Evolutionary conservation across 148 eudicot genomes (phyloP).

Genomic region (Amaranthus palmeri): DNA sequence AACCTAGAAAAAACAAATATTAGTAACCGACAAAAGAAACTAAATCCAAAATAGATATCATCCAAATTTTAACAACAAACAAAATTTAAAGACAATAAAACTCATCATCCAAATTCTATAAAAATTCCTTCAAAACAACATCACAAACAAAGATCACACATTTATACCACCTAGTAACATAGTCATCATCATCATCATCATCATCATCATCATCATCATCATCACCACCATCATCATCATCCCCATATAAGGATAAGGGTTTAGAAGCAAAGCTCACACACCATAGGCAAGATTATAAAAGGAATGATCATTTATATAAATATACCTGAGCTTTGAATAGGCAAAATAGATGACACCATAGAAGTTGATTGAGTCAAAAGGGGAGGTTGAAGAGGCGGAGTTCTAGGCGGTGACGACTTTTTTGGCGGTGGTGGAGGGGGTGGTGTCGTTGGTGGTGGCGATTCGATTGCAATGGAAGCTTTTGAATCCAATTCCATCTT

Average conservation of each 20-base stretch:
- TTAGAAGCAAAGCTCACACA: no score
- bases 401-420: neutral
- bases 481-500: conserved; percentile 31
- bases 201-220: conserved; percentile 14
- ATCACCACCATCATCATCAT: neutral
- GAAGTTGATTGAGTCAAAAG: conserved; percentile 33
- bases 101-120: conserved; percentile 14
- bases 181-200: conserved; percentile 9
- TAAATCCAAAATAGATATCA: conserved; percentile 36
- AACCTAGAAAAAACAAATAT: conserved; percentile 37
- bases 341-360: conserved; percentile 36
- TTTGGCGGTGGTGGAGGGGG: conserved; percentile 19
- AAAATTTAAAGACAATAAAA: conserved; percentile 14
- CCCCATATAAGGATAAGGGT: no score
- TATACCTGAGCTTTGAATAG: conserved; percentile 57
- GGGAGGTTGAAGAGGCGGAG: conserved; percentile 11
- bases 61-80: conserved; percentile 30
- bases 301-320: no score
- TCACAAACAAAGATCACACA: conserved; percentile 17
- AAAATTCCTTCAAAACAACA: conserved; percentile 1
- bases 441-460: conserved; percentile 34
- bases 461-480: conserved; percentile 24
- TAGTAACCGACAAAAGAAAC: conserved; percentile 53
- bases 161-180: conserved; percentile 6
- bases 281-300: no score